phyloP scores from a whole-genome alignment of 2,329 filamentous ascomycete species.

The Sporothrix brunneoviolacea region DNA sequence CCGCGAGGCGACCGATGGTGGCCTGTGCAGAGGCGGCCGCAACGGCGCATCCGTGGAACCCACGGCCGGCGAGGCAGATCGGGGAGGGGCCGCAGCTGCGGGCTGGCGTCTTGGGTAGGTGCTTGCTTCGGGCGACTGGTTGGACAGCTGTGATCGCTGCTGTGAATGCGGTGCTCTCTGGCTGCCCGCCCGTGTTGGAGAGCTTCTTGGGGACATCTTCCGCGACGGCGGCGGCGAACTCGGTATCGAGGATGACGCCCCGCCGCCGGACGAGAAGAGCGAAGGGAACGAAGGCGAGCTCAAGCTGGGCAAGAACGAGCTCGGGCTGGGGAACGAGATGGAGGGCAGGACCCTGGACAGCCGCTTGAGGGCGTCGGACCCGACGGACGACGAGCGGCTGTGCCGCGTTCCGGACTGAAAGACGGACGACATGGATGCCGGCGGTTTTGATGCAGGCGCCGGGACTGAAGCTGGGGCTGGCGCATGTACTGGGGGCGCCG shows the following conservation, averaged over 20 bases:
- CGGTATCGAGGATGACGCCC: not conserved
- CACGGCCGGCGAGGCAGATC: not conserved
- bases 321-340: slow-evolving; percentile 38
- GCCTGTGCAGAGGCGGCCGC: slow-evolving; percentile 1
- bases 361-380: slow-evolving; percentile 51
- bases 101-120: not conserved
- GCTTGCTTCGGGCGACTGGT: not conserved
- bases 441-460: slow-evolving; percentile 18
- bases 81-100: not conserved
- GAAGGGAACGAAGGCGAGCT: slow-evolving; percentile 32
- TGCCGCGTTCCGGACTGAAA: slow-evolving; percentile 25
- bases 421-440: slow-evolving; percentile 12
- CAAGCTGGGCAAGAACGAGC: slow-evolving; percentile 32
- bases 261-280: slow-evolving; percentile 30
- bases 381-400: slow-evolving; percentile 47
- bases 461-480: slow-evolving; percentile 35
- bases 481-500: slow-evolving; percentile 17
- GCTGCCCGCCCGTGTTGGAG: not conserved
- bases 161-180: not conserved
- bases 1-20: slow-evolving; percentile 21
- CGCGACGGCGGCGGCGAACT: not conserved
- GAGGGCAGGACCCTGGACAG: slow-evolving; percentile 52
- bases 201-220: slow-evolving; percentile 1
- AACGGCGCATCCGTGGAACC: not conserved
- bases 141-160: not conserved